Conservation (phyloP, 179 eudicot species). For the Silene coronaria region DNA sequence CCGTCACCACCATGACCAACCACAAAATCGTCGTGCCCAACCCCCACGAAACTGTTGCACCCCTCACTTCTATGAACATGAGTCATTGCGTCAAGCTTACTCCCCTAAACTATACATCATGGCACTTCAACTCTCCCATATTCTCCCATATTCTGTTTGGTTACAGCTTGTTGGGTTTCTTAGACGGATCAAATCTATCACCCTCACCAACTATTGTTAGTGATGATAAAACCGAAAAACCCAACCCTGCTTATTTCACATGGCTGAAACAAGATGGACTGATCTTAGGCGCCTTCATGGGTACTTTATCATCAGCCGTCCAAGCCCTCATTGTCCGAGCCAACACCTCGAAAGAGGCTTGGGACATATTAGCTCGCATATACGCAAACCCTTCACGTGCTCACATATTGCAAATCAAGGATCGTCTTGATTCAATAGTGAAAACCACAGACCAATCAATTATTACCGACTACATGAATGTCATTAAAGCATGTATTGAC, state of each 20-base stretch:
- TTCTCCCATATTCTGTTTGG: not conserved
- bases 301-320: too few species aligned
- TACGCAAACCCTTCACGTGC: conserved; percentile 9
- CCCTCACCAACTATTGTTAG: conserved; percentile 1
- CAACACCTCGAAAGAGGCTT: not conserved
- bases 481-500: not conserved
- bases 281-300: too few species aligned
- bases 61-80: too few species aligned
- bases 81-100: not conserved
- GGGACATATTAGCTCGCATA: not conserved
- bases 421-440: not conserved
- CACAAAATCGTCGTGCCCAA: not conserved
- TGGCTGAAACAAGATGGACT: conserved; percentile 3
- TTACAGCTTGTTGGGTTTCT: not conserved
- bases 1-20: conserved; percentile 12
- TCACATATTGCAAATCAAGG: conserved; percentile 1
- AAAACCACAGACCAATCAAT: not conserved
- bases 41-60: not conserved
- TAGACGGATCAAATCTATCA: not conserved
- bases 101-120: not conserved
- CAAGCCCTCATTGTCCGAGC: too few species aligned
- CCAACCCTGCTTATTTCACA: not conserved
- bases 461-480: not conserved
- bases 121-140: not conserved
- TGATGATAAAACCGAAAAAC: not conserved